Conservation (phyloP, 2,329 filamentous ascomycete genomes). For the Verticillium zaregamsianum region DNA sequence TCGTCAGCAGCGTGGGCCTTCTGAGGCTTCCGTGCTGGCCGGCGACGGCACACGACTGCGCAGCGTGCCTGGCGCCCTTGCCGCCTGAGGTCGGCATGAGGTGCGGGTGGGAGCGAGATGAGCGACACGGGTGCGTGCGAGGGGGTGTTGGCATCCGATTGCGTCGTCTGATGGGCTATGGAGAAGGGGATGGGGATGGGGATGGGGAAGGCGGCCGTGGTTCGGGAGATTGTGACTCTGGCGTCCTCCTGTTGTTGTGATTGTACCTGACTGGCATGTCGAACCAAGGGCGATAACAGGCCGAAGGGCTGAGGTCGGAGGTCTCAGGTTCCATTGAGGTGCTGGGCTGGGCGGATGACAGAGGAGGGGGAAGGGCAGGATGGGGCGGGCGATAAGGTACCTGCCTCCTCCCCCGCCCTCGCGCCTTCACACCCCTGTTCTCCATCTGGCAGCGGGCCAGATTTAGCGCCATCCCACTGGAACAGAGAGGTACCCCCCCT, state of each 20-base stretch:
- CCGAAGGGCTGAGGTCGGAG: neutral
- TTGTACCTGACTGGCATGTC: neutral
- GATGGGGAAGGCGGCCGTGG: neutral
- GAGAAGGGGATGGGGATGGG: neutral
- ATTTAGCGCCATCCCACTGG: slow-evolving; percentile 1
- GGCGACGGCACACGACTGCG: neutral
- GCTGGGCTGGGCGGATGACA: neutral
- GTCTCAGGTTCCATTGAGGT: neutral
- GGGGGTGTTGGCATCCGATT: neutral
- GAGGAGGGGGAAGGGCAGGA: neutral
- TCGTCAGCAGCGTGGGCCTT: neutral
- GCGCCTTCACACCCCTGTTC: neutral
- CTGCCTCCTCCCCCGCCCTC: neutral
- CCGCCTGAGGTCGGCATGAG: neutral
- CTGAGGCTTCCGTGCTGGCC: neutral
- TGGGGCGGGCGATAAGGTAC: neutral
- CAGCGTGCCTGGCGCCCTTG: slow-evolving; percentile 3
- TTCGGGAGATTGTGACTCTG: neutral
- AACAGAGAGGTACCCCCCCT: neutral
- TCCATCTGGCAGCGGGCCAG: slow-evolving; percentile 3
- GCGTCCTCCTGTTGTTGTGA: neutral
- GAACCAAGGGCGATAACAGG: neutral
- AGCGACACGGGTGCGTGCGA: neutral
- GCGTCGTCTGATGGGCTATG: neutral
- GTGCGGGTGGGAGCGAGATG: neutral